Evolutionary conservation across 1,284 basidiomycete species (phyloP), one percentile per base, ranked within the genome.

Genomic region (Cryptococcus floricola): DNA sequence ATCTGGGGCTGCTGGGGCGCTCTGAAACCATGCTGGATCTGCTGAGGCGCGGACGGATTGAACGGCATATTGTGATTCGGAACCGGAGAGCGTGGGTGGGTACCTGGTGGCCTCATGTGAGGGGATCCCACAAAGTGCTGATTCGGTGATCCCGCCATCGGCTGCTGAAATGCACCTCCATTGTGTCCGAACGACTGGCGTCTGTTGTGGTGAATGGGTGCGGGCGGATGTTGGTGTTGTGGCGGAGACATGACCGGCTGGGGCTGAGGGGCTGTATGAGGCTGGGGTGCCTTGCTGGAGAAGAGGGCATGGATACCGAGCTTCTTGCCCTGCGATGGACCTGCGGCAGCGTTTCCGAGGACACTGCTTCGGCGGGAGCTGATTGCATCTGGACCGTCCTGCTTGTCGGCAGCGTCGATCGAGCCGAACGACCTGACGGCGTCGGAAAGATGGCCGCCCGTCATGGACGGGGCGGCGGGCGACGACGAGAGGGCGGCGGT

Each of bases 341-440:
- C 63, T 13, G 61, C 62, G 16, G 67, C 56, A 39, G 64, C 61
- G 84, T 85, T 80, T 87, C 88, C 67, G 46, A 60, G 54, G 2
- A 53, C 52, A 50, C 63, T 69, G 27, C 58, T 62, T 56, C 57
- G 72, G 59, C 60, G 78, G 67, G 45, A 75, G 38, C 67, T 63
- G 34, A 69, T 62, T n/a, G 76, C 67, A 48, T 64, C 56, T 13
- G 63, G 58, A 42, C 64, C 62, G 39, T 57, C 56, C 6, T 65
- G 61, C 5, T 64, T 62, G 52, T 74, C 73, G 13, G 83, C 84
- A 50, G 82, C 83, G 18, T 56, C 59, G 46, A 91, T 83, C 19
- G 86, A 81, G 67, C 89, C 88, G 74, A 91, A 91, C 41, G 87
- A 83, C 75, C 86, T 88, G 67, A 90, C 85, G 61, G 80, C 67